Evolutionary conservation across 2,329 filamentous ascomycete genomes (phyloP), one percentile per base, ranked within the genome.

Genomic region (Fusarium nanum): DNA sequence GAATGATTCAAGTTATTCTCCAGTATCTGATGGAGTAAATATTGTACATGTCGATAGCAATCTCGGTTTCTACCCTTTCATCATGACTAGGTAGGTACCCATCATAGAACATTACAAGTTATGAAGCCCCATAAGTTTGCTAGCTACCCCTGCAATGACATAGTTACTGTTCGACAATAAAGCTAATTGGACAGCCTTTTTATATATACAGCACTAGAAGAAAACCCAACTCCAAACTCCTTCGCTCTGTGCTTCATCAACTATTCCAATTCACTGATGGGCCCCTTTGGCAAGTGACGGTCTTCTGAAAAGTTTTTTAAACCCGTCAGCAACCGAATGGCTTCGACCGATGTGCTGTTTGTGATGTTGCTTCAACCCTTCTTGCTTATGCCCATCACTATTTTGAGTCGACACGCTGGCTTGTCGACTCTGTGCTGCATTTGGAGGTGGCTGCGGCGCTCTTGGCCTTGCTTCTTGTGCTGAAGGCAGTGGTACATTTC

Each of bases 281-380:
- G 52, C 30, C 30, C 47, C 57, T n/a, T 59, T 60, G 3, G 45
- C 50, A 37, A 54, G 46, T 7, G 73, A 63, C 22, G 73, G 79
- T 71, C 76, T 80, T n/a, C 78, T 75, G 68, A 84, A 83, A 10
- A 84, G 73, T 40, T 77, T 78, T 70, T 78, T 79, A 32, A 84
- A 70, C 20, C 81, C 80, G 9, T 78, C 76, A 20, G 78, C 80
- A 58, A 76, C 79, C 5, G 80, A 78, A 42, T 77, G 76, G 60
- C 77, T 80, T 54, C 73, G 78, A 37, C 71, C 73, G 60, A 75
- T 44, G 23, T 61, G 53, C 11, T 54, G 57, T 28, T 52, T 68
- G 20, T 37, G 52, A 12, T 37, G 32, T 16, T 56, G 59, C 14
- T 56, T 59, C n/a, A 37, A 56, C 20, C 37, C 56, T 41, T 69